These are phyloP conservation scores for Suhomyces terraborum DNA, from an alignment of 1,139 yeast genomes.

Conservation along the genomic window DNA sequence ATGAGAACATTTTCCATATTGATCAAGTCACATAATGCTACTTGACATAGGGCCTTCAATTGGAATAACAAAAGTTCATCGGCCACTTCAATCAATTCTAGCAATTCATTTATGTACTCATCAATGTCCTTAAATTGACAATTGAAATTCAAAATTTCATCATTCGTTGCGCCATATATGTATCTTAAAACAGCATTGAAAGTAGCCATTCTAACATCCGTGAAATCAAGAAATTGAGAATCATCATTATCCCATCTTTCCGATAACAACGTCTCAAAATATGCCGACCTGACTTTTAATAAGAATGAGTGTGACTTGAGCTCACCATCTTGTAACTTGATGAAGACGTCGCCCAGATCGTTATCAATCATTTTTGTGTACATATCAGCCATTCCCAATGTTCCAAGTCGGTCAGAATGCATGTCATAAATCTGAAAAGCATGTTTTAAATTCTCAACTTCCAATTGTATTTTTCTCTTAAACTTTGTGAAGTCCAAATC, in stretches of 20 bases:
- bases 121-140: conserved; percentile 31
- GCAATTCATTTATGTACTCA: conserved; percentile 53
- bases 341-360: conserved; percentile 22
- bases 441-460: conserved; percentile 22
- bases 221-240: conserved; percentile 39
- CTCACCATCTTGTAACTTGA: conserved; percentile 44
- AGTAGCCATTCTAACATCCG: conserved; percentile 43
- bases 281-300: conserved; percentile 58
- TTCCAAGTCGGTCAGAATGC: conserved; percentile 1
- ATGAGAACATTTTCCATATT: conserved; percentile 61
- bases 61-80: conserved; percentile 66
- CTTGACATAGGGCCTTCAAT: conserved; percentile 62
- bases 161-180: conserved; percentile 57
- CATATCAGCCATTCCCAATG: conserved; percentile 1
- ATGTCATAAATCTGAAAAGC: conserved; percentile 23
- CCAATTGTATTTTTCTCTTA: conserved; percentile 10
- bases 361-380: conserved; percentile 13
- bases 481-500: conserved; percentile 7
- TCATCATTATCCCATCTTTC: conserved; percentile 50
- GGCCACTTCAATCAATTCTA: conserved; percentile 62
- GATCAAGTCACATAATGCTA: conserved; percentile 60
- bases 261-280: conserved; percentile 62
- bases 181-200: conserved; percentile 56
- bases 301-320: conserved; percentile 51
- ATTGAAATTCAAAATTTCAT: conserved; percentile 45